Conservation (phyloP, 2,329 filamentous ascomycete genomes). For the Pseudogymnoascus sp. region DNA sequence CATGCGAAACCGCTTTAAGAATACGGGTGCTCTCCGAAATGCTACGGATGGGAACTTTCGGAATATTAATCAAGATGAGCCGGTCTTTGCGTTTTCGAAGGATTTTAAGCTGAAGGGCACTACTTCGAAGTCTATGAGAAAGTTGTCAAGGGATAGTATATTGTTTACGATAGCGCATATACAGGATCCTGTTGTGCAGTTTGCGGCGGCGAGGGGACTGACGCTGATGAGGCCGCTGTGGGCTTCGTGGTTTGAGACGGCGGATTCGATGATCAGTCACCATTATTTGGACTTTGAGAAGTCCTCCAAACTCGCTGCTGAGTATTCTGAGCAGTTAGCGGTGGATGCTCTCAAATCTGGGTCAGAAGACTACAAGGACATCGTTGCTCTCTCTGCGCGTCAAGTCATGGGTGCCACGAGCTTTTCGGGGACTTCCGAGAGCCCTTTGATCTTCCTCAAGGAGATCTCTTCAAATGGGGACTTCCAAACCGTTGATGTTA, state of each 20-base stretch:
- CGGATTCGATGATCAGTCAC: conserved; percentile 60
- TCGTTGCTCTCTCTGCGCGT: conserved; percentile 68
- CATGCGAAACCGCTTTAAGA: conserved; percentile 63
- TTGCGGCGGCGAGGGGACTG: conserved; percentile 65
- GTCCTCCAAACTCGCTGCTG: conserved; percentile 56
- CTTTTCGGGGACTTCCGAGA: conserved; percentile 64
- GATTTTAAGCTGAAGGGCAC: conserved; percentile 45
- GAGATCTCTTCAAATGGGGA: conserved; percentile 84
- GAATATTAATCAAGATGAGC: conserved; percentile 67
- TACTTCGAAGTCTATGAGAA: conserved; percentile 21
- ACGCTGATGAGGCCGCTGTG: conserved; percentile 75
- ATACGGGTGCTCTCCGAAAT: conserved; percentile 59
- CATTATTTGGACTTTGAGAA: conserved; percentile 69
- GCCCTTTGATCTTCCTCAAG: conserved; percentile 71
- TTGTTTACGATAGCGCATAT: conserved; percentile 71
- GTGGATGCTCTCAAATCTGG: conserved; percentile 67
- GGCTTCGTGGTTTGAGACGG: conserved; percentile 63
- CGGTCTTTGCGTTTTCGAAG: conserved; percentile 73
- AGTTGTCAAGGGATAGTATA: conserved; percentile 41
- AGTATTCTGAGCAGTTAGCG: conserved; percentile 66
- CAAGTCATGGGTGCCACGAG: conserved; percentile 74
- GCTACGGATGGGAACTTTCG: conserved; percentile 60
- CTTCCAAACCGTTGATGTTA: conserved; percentile 79
- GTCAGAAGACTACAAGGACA: conserved; percentile 68
- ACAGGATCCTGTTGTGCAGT: conserved; percentile 74